Evolutionary conservation across 2,329 filamentous ascomycete genomes (phyloP).

Genomic region (Fusarium ambrosium): DNA sequence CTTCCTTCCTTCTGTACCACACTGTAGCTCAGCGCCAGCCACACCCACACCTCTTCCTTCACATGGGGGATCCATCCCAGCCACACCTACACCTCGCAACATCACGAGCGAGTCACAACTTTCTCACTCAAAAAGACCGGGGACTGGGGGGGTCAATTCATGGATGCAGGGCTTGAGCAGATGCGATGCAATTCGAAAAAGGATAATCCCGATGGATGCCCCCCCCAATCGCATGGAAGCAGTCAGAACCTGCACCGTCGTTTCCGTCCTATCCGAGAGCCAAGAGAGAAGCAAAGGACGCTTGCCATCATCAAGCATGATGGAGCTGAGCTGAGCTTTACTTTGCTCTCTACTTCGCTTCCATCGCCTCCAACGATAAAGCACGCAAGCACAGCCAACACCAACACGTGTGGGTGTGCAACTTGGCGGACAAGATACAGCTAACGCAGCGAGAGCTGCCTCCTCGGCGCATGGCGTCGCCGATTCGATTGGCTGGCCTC

Average conservation of each 20-base stretch:
- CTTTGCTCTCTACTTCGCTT: not conserved
- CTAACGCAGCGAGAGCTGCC: conserved; percentile 30
- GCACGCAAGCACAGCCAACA: conserved; percentile 5
- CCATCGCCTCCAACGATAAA: conserved; percentile 5
- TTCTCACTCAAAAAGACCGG: not conserved
- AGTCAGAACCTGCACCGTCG: not conserved
- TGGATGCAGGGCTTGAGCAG: not conserved
- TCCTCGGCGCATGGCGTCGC: conserved; percentile 16
- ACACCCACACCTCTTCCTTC: conserved; percentile 5
- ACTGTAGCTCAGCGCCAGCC: conserved; percentile 1
- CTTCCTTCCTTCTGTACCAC: not conserved
- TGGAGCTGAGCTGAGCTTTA: not conserved
- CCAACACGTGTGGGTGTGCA: conserved; percentile 27
- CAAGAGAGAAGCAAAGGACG: not conserved
- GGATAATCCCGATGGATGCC: not conserved
- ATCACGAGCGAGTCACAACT: conserved; percentile 2
- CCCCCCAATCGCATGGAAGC: not conserved
- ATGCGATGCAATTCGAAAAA: not conserved
- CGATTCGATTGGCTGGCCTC: conserved; percentile 14
- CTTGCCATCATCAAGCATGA: conserved; percentile 14
- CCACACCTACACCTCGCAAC: conserved; percentile 24
- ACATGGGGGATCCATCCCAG: conserved; percentile 10
- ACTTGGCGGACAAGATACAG: conserved; percentile 24
- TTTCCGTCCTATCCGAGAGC: conserved; percentile 23
- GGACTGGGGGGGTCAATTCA: not conserved